These are phyloP conservation scores for Penicillium capsulatum DNA, from an alignment of 2,329 filamentous ascomycete genomes.

Conservation along the genomic window DNA sequence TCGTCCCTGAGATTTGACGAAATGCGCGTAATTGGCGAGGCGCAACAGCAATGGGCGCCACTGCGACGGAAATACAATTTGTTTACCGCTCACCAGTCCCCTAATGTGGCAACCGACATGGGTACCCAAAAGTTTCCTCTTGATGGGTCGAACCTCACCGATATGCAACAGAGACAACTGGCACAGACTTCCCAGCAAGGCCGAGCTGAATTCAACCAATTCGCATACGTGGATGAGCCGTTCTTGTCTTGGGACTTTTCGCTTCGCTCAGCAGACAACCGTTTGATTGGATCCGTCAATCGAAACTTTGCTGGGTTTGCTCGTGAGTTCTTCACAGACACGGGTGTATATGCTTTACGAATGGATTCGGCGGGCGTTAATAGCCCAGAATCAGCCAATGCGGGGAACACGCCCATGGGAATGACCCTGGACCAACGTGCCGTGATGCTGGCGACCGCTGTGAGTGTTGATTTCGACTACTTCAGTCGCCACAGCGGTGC, in stretches of 20 bases:
- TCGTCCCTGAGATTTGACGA: constrained; percentile 52
- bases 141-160: constrained; percentile 47
- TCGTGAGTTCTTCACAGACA: constrained; percentile 62
- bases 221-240: constrained; percentile 60
- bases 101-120: constrained; percentile 32
- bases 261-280: constrained; percentile 48
- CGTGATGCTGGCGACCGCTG: constrained; percentile 62
- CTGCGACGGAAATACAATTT: constrained; percentile 61
- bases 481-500: constrained; percentile 57
- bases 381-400: constrained; percentile 30
- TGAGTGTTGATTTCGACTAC: constrained; percentile 64
- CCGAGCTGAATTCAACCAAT: constrained; percentile 52
- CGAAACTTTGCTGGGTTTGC: constrained; percentile 61
- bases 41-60: constrained; percentile 61
- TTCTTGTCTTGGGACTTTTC: constrained; percentile 64
- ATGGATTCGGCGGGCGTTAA: constrained; percentile 58
- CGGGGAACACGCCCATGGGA: constrained; percentile 35
- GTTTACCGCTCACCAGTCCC: constrained; percentile 53
- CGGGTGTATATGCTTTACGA: constrained; percentile 59
- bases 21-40: constrained; percentile 61
- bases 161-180: constrained; percentile 46
- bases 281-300: constrained; percentile 58
- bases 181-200: constrained; percentile 24
- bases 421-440: constrained; percentile 65
- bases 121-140: constrained; percentile 41